phyloP scores from a whole-genome alignment of 768 basidiomycete species.

The Naganishia antarctica region DNA sequence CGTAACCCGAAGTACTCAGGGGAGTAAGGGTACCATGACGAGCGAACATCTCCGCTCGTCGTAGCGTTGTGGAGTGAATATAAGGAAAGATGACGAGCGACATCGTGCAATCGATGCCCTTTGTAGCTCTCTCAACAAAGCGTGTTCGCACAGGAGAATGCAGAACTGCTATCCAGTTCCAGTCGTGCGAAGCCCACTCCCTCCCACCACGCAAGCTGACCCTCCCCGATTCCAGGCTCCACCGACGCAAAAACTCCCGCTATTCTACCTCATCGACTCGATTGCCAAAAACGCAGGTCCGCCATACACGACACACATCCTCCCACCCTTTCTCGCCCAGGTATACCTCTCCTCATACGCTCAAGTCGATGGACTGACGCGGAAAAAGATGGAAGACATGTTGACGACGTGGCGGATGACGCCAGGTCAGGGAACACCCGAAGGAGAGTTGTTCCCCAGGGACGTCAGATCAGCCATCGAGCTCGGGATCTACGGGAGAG shows the following conservation, averaged over 20 bases:
- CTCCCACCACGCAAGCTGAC: slow-evolving; percentile 7
- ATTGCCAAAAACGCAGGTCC: slow-evolving; percentile 94
- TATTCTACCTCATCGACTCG: slow-evolving; percentile 91
- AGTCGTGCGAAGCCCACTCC: too few relatives aligned
- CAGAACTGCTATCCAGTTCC: too few relatives aligned
- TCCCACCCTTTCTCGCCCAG: slow-evolving; percentile 72
- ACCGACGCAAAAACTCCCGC: slow-evolving; percentile 82
- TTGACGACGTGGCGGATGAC: slow-evolving; percentile 89
- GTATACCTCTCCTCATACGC: slow-evolving; percentile 84
- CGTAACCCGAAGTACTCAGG: too few relatives aligned
- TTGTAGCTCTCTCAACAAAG: too few relatives aligned
- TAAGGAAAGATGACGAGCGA: too few relatives aligned
- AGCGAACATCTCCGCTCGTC: too few relatives aligned
- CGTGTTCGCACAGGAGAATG: slow-evolving; percentile 24
- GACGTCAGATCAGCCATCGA: slow-evolving; percentile 78
- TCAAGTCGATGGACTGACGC: slow-evolving; percentile 74
- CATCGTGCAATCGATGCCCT: too few relatives aligned
- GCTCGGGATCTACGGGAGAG: slow-evolving; percentile 50
- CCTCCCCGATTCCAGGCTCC: slow-evolving; percentile 61
- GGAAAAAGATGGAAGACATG: slow-evolving; percentile 97
- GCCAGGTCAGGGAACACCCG: slow-evolving; percentile 59
- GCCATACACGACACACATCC: slow-evolving; percentile 75
- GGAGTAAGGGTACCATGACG: too few relatives aligned
- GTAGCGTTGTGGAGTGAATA: too few relatives aligned
- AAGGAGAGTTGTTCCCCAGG: slow-evolving; percentile 72